Percentiles rank a stretch among this genome's conserved stretches.
phyloP scores from a whole-genome alignment of 495 filamentous ascomycete genomes.

The Thermothielavioides terrestris region DNA sequence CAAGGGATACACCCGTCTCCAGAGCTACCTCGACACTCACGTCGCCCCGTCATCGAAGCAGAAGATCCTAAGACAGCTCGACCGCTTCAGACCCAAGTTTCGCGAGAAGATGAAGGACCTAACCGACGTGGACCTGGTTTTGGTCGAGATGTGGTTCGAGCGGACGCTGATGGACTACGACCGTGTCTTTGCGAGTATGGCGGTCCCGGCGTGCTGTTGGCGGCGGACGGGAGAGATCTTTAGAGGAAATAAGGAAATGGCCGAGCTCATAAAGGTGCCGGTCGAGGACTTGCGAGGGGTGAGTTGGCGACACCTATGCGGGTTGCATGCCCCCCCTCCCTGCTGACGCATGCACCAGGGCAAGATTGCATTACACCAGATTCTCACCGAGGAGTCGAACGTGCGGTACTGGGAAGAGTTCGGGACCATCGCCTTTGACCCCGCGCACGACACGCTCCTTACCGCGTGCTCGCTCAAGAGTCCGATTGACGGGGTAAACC shows the following conservation, averaged over 20 bases:
- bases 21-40: conserved; percentile 82
- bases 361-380: conserved; percentile 90
- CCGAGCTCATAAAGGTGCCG: conserved; percentile 86
- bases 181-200: conserved; percentile 97
- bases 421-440: conserved; percentile 95
- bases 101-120: conserved; percentile 85
- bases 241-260: conserved; percentile 97
- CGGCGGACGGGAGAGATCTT: conserved; percentile 95
- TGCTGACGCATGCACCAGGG: conserved; percentile 47
- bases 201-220: conserved; percentile 96
- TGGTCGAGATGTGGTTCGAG: conserved; percentile 99
- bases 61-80: conserved; percentile 82
- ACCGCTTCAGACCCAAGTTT: conserved; percentile 90
- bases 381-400: conserved; percentile 85
- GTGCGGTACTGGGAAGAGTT: conserved; percentile 99
- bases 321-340: not conserved
- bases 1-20: conserved; percentile 83
- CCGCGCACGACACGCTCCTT: conserved; percentile 90
- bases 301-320: conserved; percentile 29
- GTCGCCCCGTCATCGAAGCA: conserved; percentile 69
- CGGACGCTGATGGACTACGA: conserved; percentile 92
- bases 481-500: conserved; percentile 60
- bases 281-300: conserved; percentile 88
- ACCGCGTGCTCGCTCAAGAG: conserved; percentile 89
- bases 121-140: conserved; percentile 84